Evolutionary conservation across 2,329 filamentous ascomycete species (phyloP).

Genomic region (Alternaria brassicae): DNA sequence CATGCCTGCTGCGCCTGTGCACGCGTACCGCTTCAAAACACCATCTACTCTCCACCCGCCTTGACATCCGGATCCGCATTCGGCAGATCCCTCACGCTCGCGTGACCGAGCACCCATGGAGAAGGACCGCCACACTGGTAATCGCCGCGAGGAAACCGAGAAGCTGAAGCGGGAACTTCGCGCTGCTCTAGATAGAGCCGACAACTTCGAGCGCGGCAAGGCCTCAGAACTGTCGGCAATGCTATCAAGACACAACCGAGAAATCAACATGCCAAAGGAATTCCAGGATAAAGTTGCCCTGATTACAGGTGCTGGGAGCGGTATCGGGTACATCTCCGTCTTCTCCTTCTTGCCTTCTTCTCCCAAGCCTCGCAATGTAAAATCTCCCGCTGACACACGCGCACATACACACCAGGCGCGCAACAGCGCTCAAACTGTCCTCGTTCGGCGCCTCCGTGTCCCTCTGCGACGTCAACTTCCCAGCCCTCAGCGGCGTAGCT

Average conservation of each 20-base stretch:
- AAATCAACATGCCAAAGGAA: conserved; percentile 64
- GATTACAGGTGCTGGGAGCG: conserved; percentile 49
- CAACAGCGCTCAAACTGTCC: conserved; percentile 57
- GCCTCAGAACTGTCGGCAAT: conserved; percentile 93
- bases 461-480: conserved; percentile 48
- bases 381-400: not conserved
- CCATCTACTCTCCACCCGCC: not conserved
- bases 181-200: conserved; percentile 87
- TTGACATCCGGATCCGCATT: not conserved
- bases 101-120: conserved; percentile 92
- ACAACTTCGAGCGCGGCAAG: conserved; percentile 91
- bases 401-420: conserved; percentile 40
- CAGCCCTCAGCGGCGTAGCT: conserved; percentile 51
- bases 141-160: conserved; percentile 90
- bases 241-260: conserved; percentile 94
- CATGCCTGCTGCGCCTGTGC: conserved; percentile 1
- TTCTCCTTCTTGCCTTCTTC: not conserved
- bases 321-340: conserved; percentile 53
- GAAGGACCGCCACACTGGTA: conserved; percentile 83
- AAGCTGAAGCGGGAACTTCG: conserved; percentile 93
- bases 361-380: not conserved
- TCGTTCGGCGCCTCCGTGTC: conserved; percentile 52
- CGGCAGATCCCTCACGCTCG: conserved; percentile 16
- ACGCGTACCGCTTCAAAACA: not conserved
- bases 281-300: conserved; percentile 42